A percentile compares a stretch with the other conserved stretches of the same genome.
phyloP scores from a whole-genome alignment of 345 rosid genomes.

The Hevea brasiliensis region DNA sequence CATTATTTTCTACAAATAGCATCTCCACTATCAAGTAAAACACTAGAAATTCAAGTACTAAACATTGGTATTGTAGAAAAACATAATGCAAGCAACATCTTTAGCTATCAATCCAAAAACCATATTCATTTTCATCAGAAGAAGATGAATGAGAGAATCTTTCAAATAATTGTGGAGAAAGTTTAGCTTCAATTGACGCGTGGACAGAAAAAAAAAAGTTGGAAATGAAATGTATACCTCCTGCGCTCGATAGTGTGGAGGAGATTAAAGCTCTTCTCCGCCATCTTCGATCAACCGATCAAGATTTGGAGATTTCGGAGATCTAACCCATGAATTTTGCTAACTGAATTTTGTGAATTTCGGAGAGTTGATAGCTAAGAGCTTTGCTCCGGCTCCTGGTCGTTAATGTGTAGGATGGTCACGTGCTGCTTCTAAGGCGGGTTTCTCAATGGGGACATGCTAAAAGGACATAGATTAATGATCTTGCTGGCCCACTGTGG shows the following conservation, averaged over 20 bases:
- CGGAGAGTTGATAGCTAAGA: too few relatives aligned
- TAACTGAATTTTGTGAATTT: neutral
- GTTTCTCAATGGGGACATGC: neutral
- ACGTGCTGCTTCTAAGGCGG: neutral
- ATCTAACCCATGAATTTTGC: neutral
- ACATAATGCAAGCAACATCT: neutral
- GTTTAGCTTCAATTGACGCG: conserved; percentile 31
- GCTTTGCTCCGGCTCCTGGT: too few relatives aligned
- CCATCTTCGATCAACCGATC: conserved; percentile 29
- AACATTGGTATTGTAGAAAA: neutral
- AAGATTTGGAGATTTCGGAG: neutral
- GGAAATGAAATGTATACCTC: conserved; percentile 31
- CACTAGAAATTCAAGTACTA: neutral
- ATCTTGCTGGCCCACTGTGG: too few relatives aligned
- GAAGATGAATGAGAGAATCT: neutral
- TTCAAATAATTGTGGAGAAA: conserved; percentile 32
- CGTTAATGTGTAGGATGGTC: neutral
- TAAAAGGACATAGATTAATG: too few relatives aligned
- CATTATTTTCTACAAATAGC: neutral
- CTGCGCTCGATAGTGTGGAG: conserved; percentile 43
- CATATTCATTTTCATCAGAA: neutral
- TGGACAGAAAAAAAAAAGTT: conserved; percentile 5
- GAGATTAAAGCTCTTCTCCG: conserved; percentile 45
- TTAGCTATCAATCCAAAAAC: neutral
- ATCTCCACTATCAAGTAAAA: neutral